phyloP scores from a whole-genome alignment of 23 red algal genomes.

The Chondrus crispus region DNA sequence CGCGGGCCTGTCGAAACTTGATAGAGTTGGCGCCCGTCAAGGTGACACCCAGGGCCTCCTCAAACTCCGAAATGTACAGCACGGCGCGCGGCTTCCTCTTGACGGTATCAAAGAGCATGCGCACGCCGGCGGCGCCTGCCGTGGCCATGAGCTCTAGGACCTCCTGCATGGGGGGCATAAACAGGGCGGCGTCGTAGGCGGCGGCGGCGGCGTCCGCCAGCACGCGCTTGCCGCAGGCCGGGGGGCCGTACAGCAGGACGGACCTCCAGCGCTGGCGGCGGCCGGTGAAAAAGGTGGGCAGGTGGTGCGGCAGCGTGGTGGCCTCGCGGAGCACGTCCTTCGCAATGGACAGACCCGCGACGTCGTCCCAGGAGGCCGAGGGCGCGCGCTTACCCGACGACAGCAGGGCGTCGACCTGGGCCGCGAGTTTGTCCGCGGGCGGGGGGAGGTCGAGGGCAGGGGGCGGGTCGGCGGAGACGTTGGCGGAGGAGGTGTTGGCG shows the following conservation, averaged over 20 bases:
- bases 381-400: background rate
- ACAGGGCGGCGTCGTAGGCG: background rate
- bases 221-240: constrained; percentile 36
- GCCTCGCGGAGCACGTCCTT: constrained; percentile 79
- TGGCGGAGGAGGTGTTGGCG: background rate
- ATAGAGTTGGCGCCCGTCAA: constrained; percentile 45
- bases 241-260: constrained; percentile 17
- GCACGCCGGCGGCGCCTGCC: background rate
- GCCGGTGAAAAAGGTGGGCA: constrained; percentile 57
- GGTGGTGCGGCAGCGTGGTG: constrained; percentile 45
- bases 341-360: constrained; percentile 71
- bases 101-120: background rate
- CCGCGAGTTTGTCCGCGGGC: background rate
- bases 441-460: background rate
- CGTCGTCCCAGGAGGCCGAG: constrained; percentile 60
- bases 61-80: constrained; percentile 80
- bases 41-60: constrained; percentile 36
- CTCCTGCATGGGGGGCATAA: constrained; percentile 28
- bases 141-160: background rate
- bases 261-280: constrained; percentile 56
- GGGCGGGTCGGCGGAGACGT: background rate
- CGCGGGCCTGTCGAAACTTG: constrained; percentile 49
- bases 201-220: constrained; percentile 21
- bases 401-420: too few relatives aligned
- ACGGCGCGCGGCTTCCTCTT: constrained; percentile 15